Evolutionary conservation across 495 filamentous ascomycete genomes (phyloP), one percentile per base, ranked within the genome.

Genomic region (Hyaloscypha variabilis): DNA sequence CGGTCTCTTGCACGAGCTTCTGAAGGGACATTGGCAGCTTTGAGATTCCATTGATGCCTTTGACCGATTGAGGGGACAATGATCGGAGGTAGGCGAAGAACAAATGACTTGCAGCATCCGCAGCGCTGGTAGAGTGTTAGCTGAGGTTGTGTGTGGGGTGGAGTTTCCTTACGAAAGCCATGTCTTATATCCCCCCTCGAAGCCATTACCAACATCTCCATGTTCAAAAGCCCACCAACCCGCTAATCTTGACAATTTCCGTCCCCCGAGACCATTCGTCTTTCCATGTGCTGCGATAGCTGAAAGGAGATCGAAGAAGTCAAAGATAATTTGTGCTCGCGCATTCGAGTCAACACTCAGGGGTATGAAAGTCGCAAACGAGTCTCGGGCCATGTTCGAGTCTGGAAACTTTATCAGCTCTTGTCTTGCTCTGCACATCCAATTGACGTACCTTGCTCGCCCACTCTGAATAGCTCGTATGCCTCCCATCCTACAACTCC

Each of bases 151-250:
- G 17, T 1, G 23, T n/a, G 57, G 14, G 21, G 1, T 53, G 19
- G 57, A 21, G 50, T 23, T 59, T 28, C 11, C 64, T 34, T 67
- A 67, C 67, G 63, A 52, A 50, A 60, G 36, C 95, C 95, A 99
- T 21, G 85, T 85, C 70, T 89, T 92, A 77, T 99, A 99, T 25
- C 94, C 92, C 46, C 91, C 92, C 60, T 98, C 94, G 71, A 98
- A 99, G n/a, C 96, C 96, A 76, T 88, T 94, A 57, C 89, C 90
- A 11, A 83, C 82, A 71, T 98, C 94, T 14, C 75, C 83, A 68
- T 95, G 91, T 72, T 97, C 96, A 76, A 99, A 99, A 0, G 95
- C 94, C 95, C 95, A 99, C 95, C 95, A 99, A 62, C 94, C 93
- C 30, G 96, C 95, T 79, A 97, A 90, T 64, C 95, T 85, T 6